Conservation (phyloP, 2,329 filamentous ascomycete genomes). For the Meredithiella fracta region DNA sequence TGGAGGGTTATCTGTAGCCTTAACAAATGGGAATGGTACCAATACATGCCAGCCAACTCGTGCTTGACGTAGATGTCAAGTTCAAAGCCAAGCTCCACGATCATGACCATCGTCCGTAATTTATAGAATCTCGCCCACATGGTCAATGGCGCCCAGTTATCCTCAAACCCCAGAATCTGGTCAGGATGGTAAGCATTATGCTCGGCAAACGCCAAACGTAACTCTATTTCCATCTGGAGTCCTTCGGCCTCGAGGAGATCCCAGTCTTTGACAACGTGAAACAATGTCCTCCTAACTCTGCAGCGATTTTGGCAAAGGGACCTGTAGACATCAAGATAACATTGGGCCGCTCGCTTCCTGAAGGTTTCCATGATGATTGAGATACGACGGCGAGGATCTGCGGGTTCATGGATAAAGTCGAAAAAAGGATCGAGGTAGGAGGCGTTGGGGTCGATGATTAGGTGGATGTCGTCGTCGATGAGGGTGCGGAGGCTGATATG, state of each 20-base stretch:
- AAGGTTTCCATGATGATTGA: conserved; percentile 58
- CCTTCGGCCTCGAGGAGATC: conserved; percentile 62
- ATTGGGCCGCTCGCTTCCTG: conserved; percentile 43
- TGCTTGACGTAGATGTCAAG: conserved; percentile 75
- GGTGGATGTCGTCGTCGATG: conserved; percentile 65
- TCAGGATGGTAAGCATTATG: background rate
- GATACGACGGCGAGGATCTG: conserved; percentile 58
- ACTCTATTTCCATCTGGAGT: conserved; percentile 58
- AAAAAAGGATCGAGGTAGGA: conserved; percentile 55
- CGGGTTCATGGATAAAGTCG: conserved; percentile 57
- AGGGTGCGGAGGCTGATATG: conserved; percentile 55
- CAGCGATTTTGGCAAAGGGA: conserved; percentile 81
- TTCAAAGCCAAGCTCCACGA: conserved; percentile 86
- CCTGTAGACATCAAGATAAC: conserved; percentile 70
- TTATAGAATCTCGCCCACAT: conserved; percentile 88
- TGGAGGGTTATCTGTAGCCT: background rate
- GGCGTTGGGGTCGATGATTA: conserved; percentile 57
- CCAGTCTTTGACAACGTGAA: conserved; percentile 68
- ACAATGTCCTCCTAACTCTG: conserved; percentile 74
- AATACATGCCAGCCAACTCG: conserved; percentile 80
- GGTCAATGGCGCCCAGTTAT: conserved; percentile 19
- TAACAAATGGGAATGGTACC: conserved; percentile 41
- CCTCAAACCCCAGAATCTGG: background rate
- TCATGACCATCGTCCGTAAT: conserved; percentile 70
- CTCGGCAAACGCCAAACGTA: conserved; percentile 43